Evolutionary conservation across 2,329 filamentous ascomycete genomes (phyloP), one percentile per base, ranked within the genome.

Genomic region (Penicillium sclerotiorum): DNA sequence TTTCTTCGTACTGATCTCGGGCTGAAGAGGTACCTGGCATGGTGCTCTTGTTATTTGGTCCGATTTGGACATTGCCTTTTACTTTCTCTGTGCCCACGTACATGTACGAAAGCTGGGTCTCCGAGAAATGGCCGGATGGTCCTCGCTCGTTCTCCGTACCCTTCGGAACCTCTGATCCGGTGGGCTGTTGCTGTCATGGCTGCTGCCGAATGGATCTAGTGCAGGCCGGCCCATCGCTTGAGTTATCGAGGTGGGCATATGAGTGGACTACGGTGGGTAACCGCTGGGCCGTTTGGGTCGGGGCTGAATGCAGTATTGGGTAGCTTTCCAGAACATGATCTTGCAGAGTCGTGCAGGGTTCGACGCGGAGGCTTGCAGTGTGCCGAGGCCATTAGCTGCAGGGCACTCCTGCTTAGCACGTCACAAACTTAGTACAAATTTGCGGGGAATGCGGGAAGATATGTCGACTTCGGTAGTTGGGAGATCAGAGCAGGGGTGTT

Each of bases 251-350:
- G 39, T 42, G 43, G 43, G 6, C 36, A 17, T 41, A 23, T 12
- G 8, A 12, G 39, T 39, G 20, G 36, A 39, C 20, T 23, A n/a
- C n/a, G 4, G 23, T 42, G 23, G 39, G 8, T 18, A 41, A 8
- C 17, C 3, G 18, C 30, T 22, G 30, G 12, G 32, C 18, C 27
- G 18, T 27, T 35, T 17, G 25, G 41, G 27, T 52, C 44, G 51
- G 41, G 33, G 32, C 21, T 39, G 18, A 40, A 17, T 21, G 43
- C 37, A 22, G 25, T 15, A 51, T 40, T 11, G 28, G 41, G 37
- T 15, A 45, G 20, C 28, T 22, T 56, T 50, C 53, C 20, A 53
- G 53, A 49, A 50, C 11, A n/a, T n/a, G n/a, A n/a, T 12, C 18
- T 15, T 49, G 41, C 33, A 40, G 49, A 41, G 25, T 11, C 23